Percentiles rank a stretch among this genome's conserved stretches.
phyloP scores from a whole-genome alignment of 208 protist genomes.

The Trypanosoma conorhini region DNA sequence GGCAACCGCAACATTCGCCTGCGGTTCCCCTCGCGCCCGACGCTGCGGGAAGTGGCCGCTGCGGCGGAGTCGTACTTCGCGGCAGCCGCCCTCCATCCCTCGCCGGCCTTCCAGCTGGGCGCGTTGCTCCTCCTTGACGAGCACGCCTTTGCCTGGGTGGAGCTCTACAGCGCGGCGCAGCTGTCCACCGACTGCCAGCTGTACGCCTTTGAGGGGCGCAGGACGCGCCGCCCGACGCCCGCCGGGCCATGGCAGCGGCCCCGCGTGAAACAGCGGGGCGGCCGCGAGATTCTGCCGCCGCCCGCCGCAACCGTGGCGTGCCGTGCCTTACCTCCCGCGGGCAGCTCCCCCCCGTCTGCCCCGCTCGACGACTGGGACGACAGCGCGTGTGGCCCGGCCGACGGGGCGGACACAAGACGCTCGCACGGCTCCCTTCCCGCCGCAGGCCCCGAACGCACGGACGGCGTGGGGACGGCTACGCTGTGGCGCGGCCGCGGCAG shows the following conservation, averaged over 20 bases:
- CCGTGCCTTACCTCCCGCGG: not conserved
- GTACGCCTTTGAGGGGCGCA: conserved; percentile 36
- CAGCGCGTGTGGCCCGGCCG: not conserved
- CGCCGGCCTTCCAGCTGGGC: conserved; percentile 34
- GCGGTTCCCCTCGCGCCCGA: conserved; percentile 45
- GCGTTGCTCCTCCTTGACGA: conserved; percentile 46
- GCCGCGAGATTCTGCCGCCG: not conserved
- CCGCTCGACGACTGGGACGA: not conserved
- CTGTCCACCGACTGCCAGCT: conserved; percentile 56
- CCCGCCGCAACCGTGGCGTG: conserved; percentile 1
- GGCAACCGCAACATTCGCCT: conserved; percentile 52
- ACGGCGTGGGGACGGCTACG: not conserved
- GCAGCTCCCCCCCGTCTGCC: not conserved
- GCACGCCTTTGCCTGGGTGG: conserved; percentile 41
- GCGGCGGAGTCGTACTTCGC: conserved; percentile 57
- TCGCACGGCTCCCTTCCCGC: not conserved
- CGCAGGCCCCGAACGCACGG: not conserved
- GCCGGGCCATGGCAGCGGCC: not conserved
- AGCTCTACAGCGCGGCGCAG: conserved; percentile 59
- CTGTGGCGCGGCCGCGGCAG: not conserved
- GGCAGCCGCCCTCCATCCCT: not conserved
- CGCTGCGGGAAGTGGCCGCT: conserved; percentile 51
- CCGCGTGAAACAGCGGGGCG: not conserved
- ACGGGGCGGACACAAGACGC: not conserved
- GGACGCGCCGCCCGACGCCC: not conserved